Base-by-base conservation (phyloP, 2,329 filamentous ascomycete species). In the Ilyonectria robusta region DNA sequence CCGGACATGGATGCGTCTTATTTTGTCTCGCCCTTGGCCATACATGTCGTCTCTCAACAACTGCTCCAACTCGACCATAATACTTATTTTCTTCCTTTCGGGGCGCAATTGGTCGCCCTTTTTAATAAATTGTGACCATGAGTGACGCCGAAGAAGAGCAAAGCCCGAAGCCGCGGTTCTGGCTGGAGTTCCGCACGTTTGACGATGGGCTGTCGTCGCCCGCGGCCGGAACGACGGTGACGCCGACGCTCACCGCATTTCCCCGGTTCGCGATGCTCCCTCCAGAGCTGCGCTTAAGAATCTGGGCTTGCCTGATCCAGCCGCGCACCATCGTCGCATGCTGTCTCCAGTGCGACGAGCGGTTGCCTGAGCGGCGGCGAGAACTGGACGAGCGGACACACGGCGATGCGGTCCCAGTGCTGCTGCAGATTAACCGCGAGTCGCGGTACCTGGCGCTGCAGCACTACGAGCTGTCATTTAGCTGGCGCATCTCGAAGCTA, bases 391-490 rank as follows among this genome's bases (percentile, higher is more conserved):
- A 66, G 48, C 76, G 71, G 58, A 75, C 75, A 29, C 70, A 65
- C 48, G 76, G 75, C 13, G 69, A 72, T 35, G 69, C 70, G 7
- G 68, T 79, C 5, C 85, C 85, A 4, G 80, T 81, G 17, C 79
- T 87, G n/a, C 78, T 86, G 47, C 82, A 80, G 65, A 74, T 84
- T 31, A 82, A 78, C 76, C 81, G 75, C 66, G 85, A 87, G 75
- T 73, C 84, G 26, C 80, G 84, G 42, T 70, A 74, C 21, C 75
- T 85, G 8, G 85, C 81, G 2, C 78, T 83, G 31, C 62, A 69
- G 21, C 82, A 81, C 74, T 87, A 87, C 77, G 81, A 83, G 72
- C 81, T 79, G 40, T 77, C 84, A 11, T 86, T 87, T 70, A 73
- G 79, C 56, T 87, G 84, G 84, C 81, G 80, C 65, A 80, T 84